These are phyloP conservation scores for Pterocarpus macrocarpus DNA, from an alignment of 306 rosid genomes.

Conservation along the genomic window DNA sequence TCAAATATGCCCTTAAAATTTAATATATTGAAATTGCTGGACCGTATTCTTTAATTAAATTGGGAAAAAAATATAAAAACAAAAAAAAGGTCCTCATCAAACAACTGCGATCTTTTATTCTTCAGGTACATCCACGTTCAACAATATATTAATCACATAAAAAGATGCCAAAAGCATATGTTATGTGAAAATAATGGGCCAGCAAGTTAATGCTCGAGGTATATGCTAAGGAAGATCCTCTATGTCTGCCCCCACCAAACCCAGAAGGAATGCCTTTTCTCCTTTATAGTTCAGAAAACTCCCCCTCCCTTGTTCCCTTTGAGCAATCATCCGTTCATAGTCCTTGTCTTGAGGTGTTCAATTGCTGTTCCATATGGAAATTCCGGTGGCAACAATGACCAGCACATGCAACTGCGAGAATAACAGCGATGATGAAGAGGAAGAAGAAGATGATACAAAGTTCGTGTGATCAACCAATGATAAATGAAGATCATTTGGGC, in stretches of 20 bases:
- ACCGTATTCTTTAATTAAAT: not conserved
- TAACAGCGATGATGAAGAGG: slow-evolving; percentile 40
- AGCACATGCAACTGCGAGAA: slow-evolving; percentile 32
- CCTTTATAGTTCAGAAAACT: slow-evolving; percentile 52
- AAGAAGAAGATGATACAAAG: slow-evolving; percentile 40
- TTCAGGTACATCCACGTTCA: slow-evolving; percentile 42
- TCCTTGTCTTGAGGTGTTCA: not conserved
- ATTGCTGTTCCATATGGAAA: slow-evolving; percentile 8
- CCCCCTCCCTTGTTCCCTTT: slow-evolving; percentile 47
- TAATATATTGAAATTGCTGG: not conserved
- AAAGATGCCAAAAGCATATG: slow-evolving; percentile 55
- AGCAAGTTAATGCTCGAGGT: slow-evolving; percentile 63
- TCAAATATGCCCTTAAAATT: too few species aligned
- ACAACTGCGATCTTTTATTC: slow-evolving; percentile 1
- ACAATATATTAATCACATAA: slow-evolving; percentile 37
- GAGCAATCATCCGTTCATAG: slow-evolving; percentile 35
- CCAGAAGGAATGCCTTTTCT: slow-evolving; percentile 32
- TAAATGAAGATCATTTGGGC: slow-evolving; percentile 67
- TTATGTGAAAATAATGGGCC: slow-evolving; percentile 52
- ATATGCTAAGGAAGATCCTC: slow-evolving; percentile 81
- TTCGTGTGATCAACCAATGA: slow-evolving; percentile 33
- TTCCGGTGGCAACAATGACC: slow-evolving; percentile 26
- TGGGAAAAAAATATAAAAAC: not conserved
- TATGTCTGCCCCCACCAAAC: slow-evolving; percentile 47
- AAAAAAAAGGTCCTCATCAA: not conserved